These are phyloP conservation scores for Chenopodium quinoa DNA, from an alignment of 148 eudicot species.

Conservation along the genomic window DNA sequence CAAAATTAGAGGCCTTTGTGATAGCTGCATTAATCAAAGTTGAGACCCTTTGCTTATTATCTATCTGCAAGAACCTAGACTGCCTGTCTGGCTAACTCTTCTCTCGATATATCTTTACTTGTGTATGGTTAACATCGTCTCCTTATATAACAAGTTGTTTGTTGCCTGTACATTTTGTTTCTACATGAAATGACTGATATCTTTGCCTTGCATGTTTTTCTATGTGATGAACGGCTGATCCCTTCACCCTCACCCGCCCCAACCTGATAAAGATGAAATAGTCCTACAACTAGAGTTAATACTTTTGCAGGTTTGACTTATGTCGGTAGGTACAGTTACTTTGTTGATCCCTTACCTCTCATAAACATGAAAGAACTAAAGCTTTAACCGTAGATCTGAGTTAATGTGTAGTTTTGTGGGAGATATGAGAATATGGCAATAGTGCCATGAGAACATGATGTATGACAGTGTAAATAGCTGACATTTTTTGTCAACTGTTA, in stretches of 20 bases:
- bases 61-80: background rate
- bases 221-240: background rate
- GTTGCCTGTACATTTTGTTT: background rate
- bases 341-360: background rate
- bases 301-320: no score
- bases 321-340: background rate
- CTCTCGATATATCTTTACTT: background rate
- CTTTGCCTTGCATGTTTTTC: background rate
- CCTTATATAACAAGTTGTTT: background rate
- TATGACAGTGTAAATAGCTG: background rate
- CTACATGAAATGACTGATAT: background rate
- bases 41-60: background rate
- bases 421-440: background rate
- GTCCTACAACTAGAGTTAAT: no score
- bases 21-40: background rate
- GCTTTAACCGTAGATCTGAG: no score
- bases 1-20: no score
- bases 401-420: no score
- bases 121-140: background rate
- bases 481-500: background rate
- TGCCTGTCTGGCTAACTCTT: background rate
- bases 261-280: background rate
- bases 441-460: background rate
- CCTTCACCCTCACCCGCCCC: background rate
- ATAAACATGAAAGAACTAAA: background rate